phyloP scores from a whole-genome alignment of 768 basidiomycete genomes.

The Podaxis sp. region DNA sequence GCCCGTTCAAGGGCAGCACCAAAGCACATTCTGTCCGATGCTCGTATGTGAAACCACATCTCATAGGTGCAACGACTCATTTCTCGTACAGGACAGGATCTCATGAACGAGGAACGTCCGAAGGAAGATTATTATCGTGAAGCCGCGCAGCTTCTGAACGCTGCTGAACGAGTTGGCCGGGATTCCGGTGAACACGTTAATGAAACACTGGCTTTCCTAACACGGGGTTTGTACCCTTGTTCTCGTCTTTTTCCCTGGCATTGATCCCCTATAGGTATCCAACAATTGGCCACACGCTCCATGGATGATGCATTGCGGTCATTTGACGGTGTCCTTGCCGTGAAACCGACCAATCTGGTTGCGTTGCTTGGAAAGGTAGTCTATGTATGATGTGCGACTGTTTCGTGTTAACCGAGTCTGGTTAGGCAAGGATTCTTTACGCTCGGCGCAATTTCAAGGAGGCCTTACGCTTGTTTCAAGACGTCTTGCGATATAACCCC shows the following conservation, averaged over 20 bases:
- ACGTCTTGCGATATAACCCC: slow-evolving; percentile 75
- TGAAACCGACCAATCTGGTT: slow-evolving; percentile 83
- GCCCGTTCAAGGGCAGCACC: slow-evolving; percentile 81
- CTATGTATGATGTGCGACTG: neutral
- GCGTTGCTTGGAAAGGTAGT: slow-evolving; percentile 84
- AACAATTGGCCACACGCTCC: slow-evolving; percentile 75
- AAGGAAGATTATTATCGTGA: slow-evolving; percentile 71
- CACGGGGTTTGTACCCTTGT: slow-evolving; percentile 49
- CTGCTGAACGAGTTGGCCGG: slow-evolving; percentile 49
- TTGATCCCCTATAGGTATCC: slow-evolving; percentile 54
- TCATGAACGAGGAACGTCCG: slow-evolving; percentile 52
- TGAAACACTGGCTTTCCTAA: slow-evolving; percentile 59
- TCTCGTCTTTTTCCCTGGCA: neutral
- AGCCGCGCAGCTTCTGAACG: slow-evolving; percentile 68
- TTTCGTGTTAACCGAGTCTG: slow-evolving; percentile 9
- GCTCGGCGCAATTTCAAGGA: slow-evolving; percentile 72
- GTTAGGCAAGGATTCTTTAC: slow-evolving; percentile 82
- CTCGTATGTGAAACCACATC: slow-evolving; percentile 52
- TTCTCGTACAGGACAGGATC: slow-evolving; percentile 55
- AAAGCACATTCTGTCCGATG: slow-evolving; percentile 67
- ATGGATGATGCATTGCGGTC: slow-evolving; percentile 81
- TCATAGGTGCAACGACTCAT: neutral
- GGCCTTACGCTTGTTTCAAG: slow-evolving; percentile 84
- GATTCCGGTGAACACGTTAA: slow-evolving; percentile 60
- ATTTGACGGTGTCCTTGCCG: slow-evolving; percentile 75